Conservation (phyloP, 768 basidiomycete species). For the Gloeopeniophorella convolvens region DNA sequence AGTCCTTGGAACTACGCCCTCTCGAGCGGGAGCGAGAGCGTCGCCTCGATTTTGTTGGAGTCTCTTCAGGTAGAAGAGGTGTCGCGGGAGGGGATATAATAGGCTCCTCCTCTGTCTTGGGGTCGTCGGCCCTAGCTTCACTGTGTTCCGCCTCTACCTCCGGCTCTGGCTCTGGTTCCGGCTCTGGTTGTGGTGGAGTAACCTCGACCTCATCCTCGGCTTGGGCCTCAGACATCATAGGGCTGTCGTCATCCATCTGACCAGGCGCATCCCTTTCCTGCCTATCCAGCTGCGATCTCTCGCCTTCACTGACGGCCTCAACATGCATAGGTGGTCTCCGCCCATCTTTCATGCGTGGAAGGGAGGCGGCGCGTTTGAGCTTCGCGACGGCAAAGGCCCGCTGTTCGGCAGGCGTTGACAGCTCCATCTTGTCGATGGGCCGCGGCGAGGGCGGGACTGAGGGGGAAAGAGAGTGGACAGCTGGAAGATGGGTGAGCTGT, state of each 20-base stretch:
- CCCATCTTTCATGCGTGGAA: constrained; percentile 89
- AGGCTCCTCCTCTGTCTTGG: constrained; percentile 23
- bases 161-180: constrained; percentile 6
- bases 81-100: constrained; percentile 19
- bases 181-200: too few species aligned
- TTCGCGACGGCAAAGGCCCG: constrained; percentile 84
- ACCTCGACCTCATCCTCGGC: neutral
- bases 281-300: constrained; percentile 40
- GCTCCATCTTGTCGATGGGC: constrained; percentile 28
- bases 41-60: constrained; percentile 43
- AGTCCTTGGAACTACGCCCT: constrained; percentile 59
- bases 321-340: constrained; percentile 81
- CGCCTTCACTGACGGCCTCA: constrained; percentile 78
- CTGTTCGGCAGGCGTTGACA: constrained; percentile 57
- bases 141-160: constrained; percentile 11
- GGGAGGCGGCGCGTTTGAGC: constrained; percentile 85
- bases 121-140: constrained; percentile 18
- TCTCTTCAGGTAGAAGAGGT: constrained; percentile 22
- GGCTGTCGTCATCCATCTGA: constrained; percentile 11
- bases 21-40: constrained; percentile 65
- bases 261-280: constrained; percentile 21
- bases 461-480: neutral
- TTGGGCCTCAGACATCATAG: constrained; percentile 9
- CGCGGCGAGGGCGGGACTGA: neutral
- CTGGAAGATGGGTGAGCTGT: constrained; percentile 5